These are phyloP conservation scores for Colletotrichum liriopes DNA, from an alignment of 2,329 filamentous ascomycete species.

Conservation along the genomic window DNA sequence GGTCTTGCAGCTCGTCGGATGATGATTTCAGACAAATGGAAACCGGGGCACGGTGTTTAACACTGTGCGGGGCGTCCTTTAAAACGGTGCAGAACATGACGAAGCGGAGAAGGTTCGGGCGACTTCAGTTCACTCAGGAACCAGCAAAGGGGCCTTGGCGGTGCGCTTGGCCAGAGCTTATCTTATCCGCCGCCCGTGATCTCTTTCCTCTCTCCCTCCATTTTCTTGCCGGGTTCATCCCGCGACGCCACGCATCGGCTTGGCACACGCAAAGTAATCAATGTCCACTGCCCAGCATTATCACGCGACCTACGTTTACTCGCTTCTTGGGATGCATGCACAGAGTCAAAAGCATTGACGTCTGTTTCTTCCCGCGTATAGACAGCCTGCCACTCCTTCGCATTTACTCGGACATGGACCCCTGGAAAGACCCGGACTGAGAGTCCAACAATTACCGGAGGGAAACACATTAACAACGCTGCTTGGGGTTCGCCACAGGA, in stretches of 20 bases:
- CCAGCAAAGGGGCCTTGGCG: neutral
- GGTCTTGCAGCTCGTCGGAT: neutral
- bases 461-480: neutral
- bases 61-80: neutral
- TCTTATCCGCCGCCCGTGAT: conserved; percentile 10
- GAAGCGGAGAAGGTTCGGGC: conserved; percentile 1
- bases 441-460: no score
- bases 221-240: neutral
- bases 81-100: neutral
- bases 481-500: conserved; percentile 23
- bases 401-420: neutral
- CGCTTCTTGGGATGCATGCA: neutral
- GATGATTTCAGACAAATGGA: neutral
- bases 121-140: neutral
- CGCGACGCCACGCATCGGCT: neutral
- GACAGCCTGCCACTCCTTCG: neutral
- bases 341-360: neutral
- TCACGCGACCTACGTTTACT: neutral
- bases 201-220: neutral
- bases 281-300: neutral
- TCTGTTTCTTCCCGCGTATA: neutral
- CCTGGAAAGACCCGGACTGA: neutral
- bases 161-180: conserved; percentile 11
- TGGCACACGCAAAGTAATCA: conserved; percentile 3
- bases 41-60: neutral